Evolutionary conservation across 2,329 filamentous ascomycete genomes (phyloP).

Genomic region (Teratosphaeria pseudoeucalypti): DNA sequence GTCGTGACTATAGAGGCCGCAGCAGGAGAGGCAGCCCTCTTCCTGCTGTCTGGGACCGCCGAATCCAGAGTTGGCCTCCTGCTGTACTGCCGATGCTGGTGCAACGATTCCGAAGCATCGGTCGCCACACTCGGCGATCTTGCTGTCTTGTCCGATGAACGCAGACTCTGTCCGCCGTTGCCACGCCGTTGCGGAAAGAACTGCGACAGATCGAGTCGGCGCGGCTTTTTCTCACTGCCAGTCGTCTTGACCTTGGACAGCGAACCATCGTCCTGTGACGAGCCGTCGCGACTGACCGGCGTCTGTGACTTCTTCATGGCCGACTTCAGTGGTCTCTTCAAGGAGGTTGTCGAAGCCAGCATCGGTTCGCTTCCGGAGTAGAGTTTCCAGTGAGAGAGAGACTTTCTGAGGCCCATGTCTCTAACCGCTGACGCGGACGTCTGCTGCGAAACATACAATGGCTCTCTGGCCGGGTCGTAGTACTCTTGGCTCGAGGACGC

Average conservation of each 20-base stretch:
- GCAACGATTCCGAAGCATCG: constrained; percentile 24
- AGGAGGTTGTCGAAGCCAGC: background rate
- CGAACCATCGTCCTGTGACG: constrained; percentile 6
- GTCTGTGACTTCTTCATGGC: constrained; percentile 6
- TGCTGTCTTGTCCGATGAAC: constrained; percentile 31
- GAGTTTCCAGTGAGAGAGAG: constrained; percentile 16
- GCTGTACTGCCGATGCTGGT: constrained; percentile 1
- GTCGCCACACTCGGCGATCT: constrained; percentile 32
- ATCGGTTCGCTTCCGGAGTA: constrained; percentile 9
- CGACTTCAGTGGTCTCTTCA: constrained; percentile 5
- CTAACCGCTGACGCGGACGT: constrained; percentile 35
- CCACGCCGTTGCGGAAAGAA: constrained; percentile 27
- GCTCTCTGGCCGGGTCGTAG: constrained; percentile 32
- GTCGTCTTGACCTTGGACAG: background rate
- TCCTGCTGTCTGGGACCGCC: constrained; percentile 3
- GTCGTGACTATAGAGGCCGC: constrained; percentile 1
- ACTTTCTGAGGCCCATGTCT: constrained; percentile 33
- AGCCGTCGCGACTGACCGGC: background rate
- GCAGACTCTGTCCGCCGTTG: constrained; percentile 14
- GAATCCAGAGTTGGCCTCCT: constrained; percentile 1
- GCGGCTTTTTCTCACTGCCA: constrained; percentile 15
- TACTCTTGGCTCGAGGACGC: constrained; percentile 26
- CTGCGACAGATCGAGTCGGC: constrained; percentile 32
- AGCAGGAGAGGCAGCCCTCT: background rate
- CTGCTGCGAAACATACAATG: constrained; percentile 34